Conservation (phyloP, 768 basidiomycete species). For the Psilocybe azurescens region DNA sequence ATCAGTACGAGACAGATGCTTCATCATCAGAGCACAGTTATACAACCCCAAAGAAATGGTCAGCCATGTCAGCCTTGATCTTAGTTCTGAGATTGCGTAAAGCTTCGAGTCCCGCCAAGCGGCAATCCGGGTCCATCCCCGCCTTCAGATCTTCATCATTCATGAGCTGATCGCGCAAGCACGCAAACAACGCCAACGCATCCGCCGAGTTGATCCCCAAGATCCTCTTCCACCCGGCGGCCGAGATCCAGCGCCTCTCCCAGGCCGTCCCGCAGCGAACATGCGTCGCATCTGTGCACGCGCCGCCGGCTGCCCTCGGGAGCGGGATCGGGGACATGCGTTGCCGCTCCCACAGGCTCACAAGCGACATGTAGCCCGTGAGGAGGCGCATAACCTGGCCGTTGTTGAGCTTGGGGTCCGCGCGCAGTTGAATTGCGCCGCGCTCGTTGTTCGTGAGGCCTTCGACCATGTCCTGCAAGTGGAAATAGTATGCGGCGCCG, state of each 20-base stretch:
- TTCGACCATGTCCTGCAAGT: slow-evolving; percentile 40
- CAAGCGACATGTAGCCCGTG: slow-evolving; percentile 41
- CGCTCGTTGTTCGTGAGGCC: slow-evolving; percentile 27
- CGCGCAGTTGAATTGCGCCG: slow-evolving; percentile 37
- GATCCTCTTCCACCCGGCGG: slow-evolving; percentile 37
- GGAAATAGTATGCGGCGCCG: slow-evolving; percentile 44
- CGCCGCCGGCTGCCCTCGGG: slow-evolving; percentile 9
- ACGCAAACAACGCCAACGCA: slow-evolving; percentile 34
- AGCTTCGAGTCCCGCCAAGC: slow-evolving; percentile 34
- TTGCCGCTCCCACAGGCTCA: slow-evolving; percentile 39
- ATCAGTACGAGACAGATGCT: too few species aligned
- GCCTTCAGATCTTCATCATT: slow-evolving; percentile 37
- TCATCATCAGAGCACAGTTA: not conserved
- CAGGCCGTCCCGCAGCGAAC: slow-evolving; percentile 34
- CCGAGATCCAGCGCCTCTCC: slow-evolving; percentile 38
- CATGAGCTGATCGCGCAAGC: slow-evolving; percentile 36
- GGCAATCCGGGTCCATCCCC: slow-evolving; percentile 34
- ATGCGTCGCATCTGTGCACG: slow-evolving; percentile 29
- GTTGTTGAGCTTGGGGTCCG: slow-evolving; percentile 40
- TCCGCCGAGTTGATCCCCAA: slow-evolving; percentile 36
- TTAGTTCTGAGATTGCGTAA: slow-evolving; percentile 23
- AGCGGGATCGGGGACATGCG: slow-evolving; percentile 33
- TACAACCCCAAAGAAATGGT: slow-evolving; percentile 32
- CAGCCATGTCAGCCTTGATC: slow-evolving; percentile 28
- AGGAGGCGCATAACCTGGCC: slow-evolving; percentile 41